A percentile compares a stretch with the other conserved stretches of the same genome.
These are phyloP conservation scores for Rutstroemia sydowiana DNA, from an alignment of 2,329 filamentous ascomycete species.

Conservation along the genomic window DNA sequence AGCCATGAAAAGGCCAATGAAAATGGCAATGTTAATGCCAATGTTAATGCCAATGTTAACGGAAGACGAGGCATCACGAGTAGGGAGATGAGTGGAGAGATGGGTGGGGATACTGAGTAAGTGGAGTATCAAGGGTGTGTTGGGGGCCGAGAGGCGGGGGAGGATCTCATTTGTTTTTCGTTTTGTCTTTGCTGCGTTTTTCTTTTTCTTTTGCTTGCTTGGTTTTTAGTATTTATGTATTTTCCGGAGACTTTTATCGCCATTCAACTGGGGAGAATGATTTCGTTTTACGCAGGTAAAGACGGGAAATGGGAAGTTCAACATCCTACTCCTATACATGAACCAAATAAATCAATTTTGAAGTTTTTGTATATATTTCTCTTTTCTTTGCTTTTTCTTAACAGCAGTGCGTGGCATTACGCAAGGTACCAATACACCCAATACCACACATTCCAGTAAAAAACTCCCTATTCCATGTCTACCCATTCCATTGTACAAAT, in stretches of 20 bases:
- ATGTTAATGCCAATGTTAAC: not conserved
- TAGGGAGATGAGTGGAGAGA: conserved; percentile 45
- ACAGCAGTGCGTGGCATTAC: not conserved
- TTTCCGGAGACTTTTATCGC: not conserved
- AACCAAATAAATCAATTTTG: too few species aligned
- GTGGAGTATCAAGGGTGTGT: conserved; percentile 4
- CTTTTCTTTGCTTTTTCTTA: not conserved
- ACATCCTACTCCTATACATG: too few species aligned
- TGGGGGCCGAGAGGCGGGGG: not conserved
- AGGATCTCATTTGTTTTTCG: conserved; percentile 4
- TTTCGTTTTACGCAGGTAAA: not conserved
- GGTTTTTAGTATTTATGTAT: not conserved
- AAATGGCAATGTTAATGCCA: not conserved
- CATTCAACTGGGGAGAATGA: not conserved
- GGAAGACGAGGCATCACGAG: conserved; percentile 11
- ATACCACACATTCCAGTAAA: not conserved
- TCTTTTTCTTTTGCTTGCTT: not conserved
- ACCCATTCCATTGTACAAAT: not conserved
- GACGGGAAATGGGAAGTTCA: too few species aligned
- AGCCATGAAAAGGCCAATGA: not conserved
- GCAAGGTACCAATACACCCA: not conserved
- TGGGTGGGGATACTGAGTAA: conserved; percentile 50
- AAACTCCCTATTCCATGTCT: not conserved
- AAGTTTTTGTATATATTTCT: not conserved
- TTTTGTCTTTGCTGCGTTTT: not conserved